Base-by-base conservation (phyloP, 2,329 filamentous ascomycete species). In the Neofusicoccum umdonicola region DNA sequence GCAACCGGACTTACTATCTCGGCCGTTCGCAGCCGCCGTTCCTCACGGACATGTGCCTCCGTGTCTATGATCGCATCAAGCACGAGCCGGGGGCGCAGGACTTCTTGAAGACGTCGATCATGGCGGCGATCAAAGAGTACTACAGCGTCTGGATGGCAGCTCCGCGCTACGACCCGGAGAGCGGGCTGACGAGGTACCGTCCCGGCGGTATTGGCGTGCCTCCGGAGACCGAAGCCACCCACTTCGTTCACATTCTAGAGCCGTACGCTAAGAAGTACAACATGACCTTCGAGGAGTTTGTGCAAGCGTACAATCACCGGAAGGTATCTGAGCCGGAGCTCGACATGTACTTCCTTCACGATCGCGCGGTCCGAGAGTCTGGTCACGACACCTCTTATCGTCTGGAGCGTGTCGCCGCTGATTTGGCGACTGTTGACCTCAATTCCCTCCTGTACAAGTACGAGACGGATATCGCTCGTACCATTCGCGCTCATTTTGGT, bases 391-490 rank as follows among this genome's bases (percentile, higher is more conserved):
- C 95, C 2, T 91, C 91, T 15, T 98, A 98, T 79, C 91, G 95
- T 17, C 84, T 99, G 19, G 95, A 98, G 79, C 89, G 88, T 52
- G 85, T 96, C 27, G 93, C 91, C 71, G 95, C 92, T 11, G 88
- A 97, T 74, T 83, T 98, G 31, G 95, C 93, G 11, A 97, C 93
- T 0, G 92, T 98, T 66, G 95, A 99, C 73, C 84, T 98, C 63
- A 98, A 99, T 80, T 95, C 93, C 34, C 83, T 97, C 35, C 82
- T 99, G 34, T 99, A 95, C 86, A 98, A 98, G 79, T 98, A 98
- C 74, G 95, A 99, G 79, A 89, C 89, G 35, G 95, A 99, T 72
- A 97, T 99, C 74, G 89, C 91, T 2, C 88, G 90, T 67, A 90
- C 88, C 8, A 97, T 99, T 71, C 90, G 92, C 64, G 90, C 85